Base-by-base conservation (phyloP, 768 basidiomycete species). In the Mrakia hoshinonis region DNA sequence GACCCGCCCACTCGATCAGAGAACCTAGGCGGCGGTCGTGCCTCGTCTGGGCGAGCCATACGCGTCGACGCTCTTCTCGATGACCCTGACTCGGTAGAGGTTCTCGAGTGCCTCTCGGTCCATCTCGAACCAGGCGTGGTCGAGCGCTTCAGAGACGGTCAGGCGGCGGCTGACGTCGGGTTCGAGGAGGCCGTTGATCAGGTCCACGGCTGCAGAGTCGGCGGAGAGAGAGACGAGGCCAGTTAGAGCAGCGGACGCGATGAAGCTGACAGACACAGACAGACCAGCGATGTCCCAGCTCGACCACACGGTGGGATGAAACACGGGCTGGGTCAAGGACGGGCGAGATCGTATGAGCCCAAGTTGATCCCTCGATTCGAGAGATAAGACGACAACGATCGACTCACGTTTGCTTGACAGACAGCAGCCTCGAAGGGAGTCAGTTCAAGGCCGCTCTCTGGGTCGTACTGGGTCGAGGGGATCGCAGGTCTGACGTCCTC, bases 31-130 rank as follows among this genome's bases (percentile, higher is more conserved):
- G 24, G 34, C 55, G 1, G 24, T 4, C 24, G 22, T 55, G 3
- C 55, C 34, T 6, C 55, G 20, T n/a, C 31, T 24, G 43, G 34
- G 15, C 29, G 31, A 36, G 36, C 34, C 34, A 18, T 34, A 60
- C 1, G 22, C 52, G 29, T 55, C 54, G 22, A 61, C 36, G 18
- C 20, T 22, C 12, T 34, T 36, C n/a, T 51, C 38, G 13, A 68
- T n/a, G 6, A 68, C 67, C 22, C 67, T 49, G 4, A 36, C 43
- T 29, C 58, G 67, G 51, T 68, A 68, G 67, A 39, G 29, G 2
- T 58, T 54, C 54, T 68, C 67, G 11, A 68, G 67, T 36, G 4
- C 54, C 22, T 29, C 39, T 13, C 52, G 29, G 18, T 68, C 67
- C 43, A 54, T 46, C 3, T 58, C 54, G 51, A 68, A 60, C 67